These are phyloP conservation scores for Citrus glauca DNA, from an alignment of 345 rosid species.

Conservation along the genomic window DNA sequence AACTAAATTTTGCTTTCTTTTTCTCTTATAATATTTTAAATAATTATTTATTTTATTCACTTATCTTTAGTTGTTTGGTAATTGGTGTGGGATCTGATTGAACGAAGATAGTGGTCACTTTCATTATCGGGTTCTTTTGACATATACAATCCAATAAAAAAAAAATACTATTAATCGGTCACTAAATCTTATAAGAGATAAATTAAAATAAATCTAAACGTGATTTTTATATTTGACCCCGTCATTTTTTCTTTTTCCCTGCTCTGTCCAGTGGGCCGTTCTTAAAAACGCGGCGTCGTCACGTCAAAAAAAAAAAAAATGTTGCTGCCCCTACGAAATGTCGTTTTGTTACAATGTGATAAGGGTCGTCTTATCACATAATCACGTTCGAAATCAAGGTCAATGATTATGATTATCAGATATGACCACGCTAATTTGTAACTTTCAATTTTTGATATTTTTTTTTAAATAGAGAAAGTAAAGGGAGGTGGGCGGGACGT, in stretches of 20 bases:
- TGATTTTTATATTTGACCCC: constrained; percentile 17
- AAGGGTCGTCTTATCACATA: not conserved
- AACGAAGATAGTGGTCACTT: constrained; percentile 16
- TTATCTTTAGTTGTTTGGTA: not conserved
- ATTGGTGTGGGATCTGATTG: constrained; percentile 13
- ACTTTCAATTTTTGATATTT: not conserved
- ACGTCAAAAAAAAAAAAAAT: not conserved
- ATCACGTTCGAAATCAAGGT: not conserved
- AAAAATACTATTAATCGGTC: not conserved
- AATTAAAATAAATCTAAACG: constrained; percentile 7
- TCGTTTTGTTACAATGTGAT: not conserved
- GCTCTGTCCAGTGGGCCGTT: constrained; percentile 9
- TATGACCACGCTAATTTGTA: constrained; percentile 8
- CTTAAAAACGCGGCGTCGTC: constrained; percentile 14
- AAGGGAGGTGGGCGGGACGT: not conserved
- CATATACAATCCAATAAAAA: not conserved
- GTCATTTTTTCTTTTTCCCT: not conserved
- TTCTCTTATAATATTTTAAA: not conserved
- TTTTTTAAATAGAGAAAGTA: not conserved
- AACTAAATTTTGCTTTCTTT: constrained; percentile 6
- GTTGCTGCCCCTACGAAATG: not conserved
- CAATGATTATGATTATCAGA: constrained; percentile 10
- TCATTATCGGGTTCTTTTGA: constrained; percentile 17
- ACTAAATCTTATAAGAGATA: not conserved
- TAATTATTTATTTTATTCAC: not conserved